Base-by-base conservation (phyloP, 2,329 filamentous ascomycete genomes). In the Stachybotrys chartarum region DNA sequence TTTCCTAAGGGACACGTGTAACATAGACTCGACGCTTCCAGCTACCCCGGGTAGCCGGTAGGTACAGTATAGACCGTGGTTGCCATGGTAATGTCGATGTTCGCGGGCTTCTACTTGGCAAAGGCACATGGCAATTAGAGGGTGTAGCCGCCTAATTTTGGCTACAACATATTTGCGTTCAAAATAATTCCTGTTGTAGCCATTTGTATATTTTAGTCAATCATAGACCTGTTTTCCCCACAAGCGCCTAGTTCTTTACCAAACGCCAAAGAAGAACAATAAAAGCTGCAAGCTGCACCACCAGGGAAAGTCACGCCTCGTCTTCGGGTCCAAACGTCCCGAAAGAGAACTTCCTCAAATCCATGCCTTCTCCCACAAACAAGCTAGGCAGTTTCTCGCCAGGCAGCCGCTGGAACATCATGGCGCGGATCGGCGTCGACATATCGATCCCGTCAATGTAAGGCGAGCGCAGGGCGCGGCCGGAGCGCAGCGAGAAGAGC, bases 401-500 rank as follows among this genome's bases (percentile, higher is more conserved):
- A 0, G 74, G 72, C 66, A 81, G 69, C 7, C 58, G 69, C 59
- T 73, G 67, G 53, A 81, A 82, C 68, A 72, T 70, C 17, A 83
- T 54, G 1, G 72, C 67, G 57, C 68, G 70, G 24, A 81, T 61
- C 0, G 76, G 75, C 24, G 63, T 64, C 5, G 61, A 60, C 0
- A 59, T 53, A 18, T 39, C 50, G 6, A 71, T 32, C 2, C 44
- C 17, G 0, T 63, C 67, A 17, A 75, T 39, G 1, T 55, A 66
- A 0, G 62, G 57, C 11, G 59, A 62, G 3, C 57, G 57, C 6
- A 83, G 58, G 11, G 64, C 63, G 11, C 68, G 58, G 0, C 81
- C 81, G 2, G 75, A 77, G 7, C 59, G 61, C 7, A 81, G 63
- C 8, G 80, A 82, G 60, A 81, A 83, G 12, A 84, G 59, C 1